Evolutionary conservation across 768 basidiomycete species (phyloP).

Genomic region (Psilocybe subaeruginosa): DNA sequence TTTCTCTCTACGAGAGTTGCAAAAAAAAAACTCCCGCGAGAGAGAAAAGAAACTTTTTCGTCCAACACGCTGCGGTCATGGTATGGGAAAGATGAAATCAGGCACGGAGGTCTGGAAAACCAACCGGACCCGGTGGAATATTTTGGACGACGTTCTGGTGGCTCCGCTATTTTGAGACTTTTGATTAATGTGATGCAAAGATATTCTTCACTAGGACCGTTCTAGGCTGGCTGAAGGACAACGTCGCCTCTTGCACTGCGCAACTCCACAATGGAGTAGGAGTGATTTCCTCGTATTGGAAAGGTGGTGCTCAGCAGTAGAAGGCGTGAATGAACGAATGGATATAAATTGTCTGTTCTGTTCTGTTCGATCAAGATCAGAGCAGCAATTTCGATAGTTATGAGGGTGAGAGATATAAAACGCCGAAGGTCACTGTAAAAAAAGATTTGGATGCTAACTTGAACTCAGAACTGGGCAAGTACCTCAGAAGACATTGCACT

Average conservation of each 20-base stretch:
- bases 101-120: neutral
- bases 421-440: neutral
- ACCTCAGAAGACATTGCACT: neutral
- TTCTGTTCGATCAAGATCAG: neutral
- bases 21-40: neutral
- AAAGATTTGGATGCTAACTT: neutral
- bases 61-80: neutral
- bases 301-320: neutral
- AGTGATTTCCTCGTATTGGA: neutral
- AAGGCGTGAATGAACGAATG: neutral
- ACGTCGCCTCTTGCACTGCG: neutral
- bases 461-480: neutral
- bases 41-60: neutral
- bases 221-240: neutral
- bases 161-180: neutral
- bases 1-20: neutral
- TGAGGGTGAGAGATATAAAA: neutral
- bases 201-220: neutral
- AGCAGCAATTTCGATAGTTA: neutral
- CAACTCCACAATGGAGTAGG: neutral
- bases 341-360: neutral
- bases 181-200: neutral
- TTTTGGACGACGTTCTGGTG: neutral
- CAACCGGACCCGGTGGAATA: slow-evolving; percentile 3
- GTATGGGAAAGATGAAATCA: neutral